These are phyloP conservation scores for Eragrostis tef DNA, from an alignment of 202 grass and related monocot species.

Conservation along the genomic window DNA sequence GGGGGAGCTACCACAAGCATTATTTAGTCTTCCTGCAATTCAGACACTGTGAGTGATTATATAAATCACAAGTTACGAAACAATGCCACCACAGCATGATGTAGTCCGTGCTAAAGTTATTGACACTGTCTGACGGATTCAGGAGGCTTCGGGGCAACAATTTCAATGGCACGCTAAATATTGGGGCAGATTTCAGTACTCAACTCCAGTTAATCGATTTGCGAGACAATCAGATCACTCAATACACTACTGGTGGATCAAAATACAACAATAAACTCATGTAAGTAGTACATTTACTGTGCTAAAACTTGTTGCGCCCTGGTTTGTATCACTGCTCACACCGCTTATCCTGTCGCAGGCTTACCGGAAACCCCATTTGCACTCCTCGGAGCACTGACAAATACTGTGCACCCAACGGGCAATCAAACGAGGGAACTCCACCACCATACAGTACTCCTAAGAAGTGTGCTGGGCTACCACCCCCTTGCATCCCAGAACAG, in stretches of 20 bases:
- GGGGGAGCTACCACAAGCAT: constrained; percentile 57
- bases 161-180: constrained; percentile 70
- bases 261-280: constrained; percentile 58
- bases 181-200: constrained; percentile 51
- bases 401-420: constrained; percentile 50
- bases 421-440: constrained; percentile 23
- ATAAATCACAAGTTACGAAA: constrained; percentile 6
- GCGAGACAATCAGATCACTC: constrained; percentile 52
- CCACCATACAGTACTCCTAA: constrained; percentile 49
- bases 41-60: constrained; percentile 73
- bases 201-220: constrained; percentile 74
- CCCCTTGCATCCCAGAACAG: constrained; percentile 46
- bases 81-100: not conserved
- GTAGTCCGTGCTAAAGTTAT: not conserved
- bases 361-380: constrained; percentile 73
- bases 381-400: not conserved
- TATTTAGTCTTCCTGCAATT: constrained; percentile 65
- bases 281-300: constrained; percentile 48
- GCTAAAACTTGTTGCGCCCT: not conserved
- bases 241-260: constrained; percentile 39
- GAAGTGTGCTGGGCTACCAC: constrained; percentile 47
- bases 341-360: constrained; percentile 42
- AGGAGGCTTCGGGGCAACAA: constrained; percentile 68
- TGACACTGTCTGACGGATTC: not conserved
- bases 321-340: not conserved